These are phyloP conservation scores for Lagenidium giganteum DNA, from an alignment of 352 stramenopile species.

Conservation along the genomic window DNA sequence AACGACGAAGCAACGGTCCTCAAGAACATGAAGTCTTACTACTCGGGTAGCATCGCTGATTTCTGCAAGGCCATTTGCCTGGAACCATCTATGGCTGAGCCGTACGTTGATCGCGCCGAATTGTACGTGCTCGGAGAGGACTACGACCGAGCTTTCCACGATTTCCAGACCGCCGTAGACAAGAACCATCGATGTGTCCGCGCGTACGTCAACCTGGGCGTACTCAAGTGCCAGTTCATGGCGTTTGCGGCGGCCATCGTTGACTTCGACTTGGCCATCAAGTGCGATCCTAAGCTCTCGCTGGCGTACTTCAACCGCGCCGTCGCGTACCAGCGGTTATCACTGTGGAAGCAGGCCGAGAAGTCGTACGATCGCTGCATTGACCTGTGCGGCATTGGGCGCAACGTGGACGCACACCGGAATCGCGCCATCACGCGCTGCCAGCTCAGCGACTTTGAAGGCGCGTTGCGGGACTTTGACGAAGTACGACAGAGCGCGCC, in stretches of 20 bases:
- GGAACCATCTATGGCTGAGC: constrained; percentile 41
- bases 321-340: constrained; percentile 64
- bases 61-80: constrained; percentile 63
- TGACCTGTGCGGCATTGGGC: constrained; percentile 22
- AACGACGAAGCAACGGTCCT: constrained; percentile 37
- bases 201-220: constrained; percentile 51
- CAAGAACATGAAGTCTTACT: constrained; percentile 50
- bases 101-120: constrained; percentile 67
- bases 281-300: constrained; percentile 27
- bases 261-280: constrained; percentile 65
- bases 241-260: constrained; percentile 55
- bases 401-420: constrained; percentile 47
- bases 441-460: constrained; percentile 41
- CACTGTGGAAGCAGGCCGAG: constrained; percentile 60
- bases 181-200: constrained; percentile 41
- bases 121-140: constrained; percentile 57
- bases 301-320: constrained; percentile 60
- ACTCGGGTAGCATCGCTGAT: constrained; percentile 42
- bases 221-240: constrained; percentile 79
- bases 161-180: constrained; percentile 48
- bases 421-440: constrained; percentile 66
- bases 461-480: constrained; percentile 60
- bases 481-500: constrained; percentile 57
- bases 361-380: constrained; percentile 58
- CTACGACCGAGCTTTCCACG: constrained; percentile 53